Conservation (phyloP, 2,329 filamentous ascomycete species). For the Colletotrichum phormii region DNA sequence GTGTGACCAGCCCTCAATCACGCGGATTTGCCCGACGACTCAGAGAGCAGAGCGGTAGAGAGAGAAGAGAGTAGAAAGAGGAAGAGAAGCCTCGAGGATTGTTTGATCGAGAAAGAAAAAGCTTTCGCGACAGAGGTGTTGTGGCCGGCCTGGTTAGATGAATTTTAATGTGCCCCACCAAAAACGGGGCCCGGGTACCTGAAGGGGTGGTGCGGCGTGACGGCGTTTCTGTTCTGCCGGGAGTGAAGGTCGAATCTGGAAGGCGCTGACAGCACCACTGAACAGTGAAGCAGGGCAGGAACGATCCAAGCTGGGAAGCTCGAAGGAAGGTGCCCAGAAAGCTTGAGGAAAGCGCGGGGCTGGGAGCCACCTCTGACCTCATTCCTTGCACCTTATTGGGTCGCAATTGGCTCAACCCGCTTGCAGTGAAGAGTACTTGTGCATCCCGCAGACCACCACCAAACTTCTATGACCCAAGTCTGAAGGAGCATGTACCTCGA, state of each 20-base stretch:
- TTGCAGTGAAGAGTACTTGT: constrained; percentile 33
- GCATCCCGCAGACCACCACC: not conserved
- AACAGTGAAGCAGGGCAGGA: not conserved
- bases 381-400: constrained; percentile 25
- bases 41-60: constrained; percentile 28
- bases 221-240: not conserved
- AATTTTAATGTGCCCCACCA: constrained; percentile 37
- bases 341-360: constrained; percentile 26
- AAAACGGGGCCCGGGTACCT: constrained; percentile 9
- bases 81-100: constrained; percentile 24
- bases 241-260: no score
- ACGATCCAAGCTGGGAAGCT: constrained; percentile 3
- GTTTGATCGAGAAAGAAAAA: constrained; percentile 41
- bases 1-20: constrained; percentile 53
- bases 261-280: no score
- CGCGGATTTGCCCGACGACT: constrained; percentile 35
- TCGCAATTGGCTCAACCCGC: constrained; percentile 22
- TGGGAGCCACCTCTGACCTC: constrained; percentile 30
- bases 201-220: constrained; percentile 13
- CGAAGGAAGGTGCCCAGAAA: not conserved
- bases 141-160: constrained; percentile 36
- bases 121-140: constrained; percentile 30
- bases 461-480: not conserved
- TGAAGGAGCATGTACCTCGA: not conserved
- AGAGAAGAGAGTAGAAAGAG: constrained; percentile 27